These are phyloP conservation scores for Barnettozyma sucrosica DNA, from an alignment of 805 yeast genomes.

Conservation along the genomic window DNA sequence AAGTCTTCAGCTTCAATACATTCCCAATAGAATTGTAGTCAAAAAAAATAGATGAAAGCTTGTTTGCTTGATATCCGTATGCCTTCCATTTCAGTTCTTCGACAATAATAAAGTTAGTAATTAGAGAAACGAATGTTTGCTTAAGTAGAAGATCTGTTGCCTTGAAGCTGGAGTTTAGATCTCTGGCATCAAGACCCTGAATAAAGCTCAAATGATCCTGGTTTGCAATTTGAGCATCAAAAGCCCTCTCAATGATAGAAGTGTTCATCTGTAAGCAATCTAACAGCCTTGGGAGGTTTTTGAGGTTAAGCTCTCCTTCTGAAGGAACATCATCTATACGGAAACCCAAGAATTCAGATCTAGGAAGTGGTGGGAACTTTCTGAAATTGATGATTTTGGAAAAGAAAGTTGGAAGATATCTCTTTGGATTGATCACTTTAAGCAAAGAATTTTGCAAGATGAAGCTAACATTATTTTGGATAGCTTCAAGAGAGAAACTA, in stretches of 20 bases:
- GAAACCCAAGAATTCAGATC: conserved; percentile 20
- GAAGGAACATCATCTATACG: conserved; percentile 5
- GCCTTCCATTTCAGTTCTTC: conserved; percentile 18
- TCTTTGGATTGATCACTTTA: conserved; percentile 13
- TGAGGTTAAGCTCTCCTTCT: conserved; percentile 9
- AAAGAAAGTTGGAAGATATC: conserved; percentile 9
- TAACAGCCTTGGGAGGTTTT: conserved; percentile 14
- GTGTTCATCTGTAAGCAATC: conserved; percentile 11
- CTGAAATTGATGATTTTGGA: conserved; percentile 10
- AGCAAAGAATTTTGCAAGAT: conserved; percentile 15
- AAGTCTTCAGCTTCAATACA: conserved; percentile 21
- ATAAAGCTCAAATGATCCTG: conserved; percentile 6
- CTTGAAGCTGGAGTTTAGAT: conserved; percentile 10
- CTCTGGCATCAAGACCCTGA: conserved; percentile 6
- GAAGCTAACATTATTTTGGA: conserved; percentile 14
- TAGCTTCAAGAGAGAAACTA: conserved; percentile 14
- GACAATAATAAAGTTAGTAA: conserved; percentile 10
- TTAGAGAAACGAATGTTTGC: conserved; percentile 14
- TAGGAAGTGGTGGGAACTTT: conserved; percentile 24
- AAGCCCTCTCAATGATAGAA: conserved; percentile 7
- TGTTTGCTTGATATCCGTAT: conserved; percentile 8
- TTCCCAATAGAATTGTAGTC: conserved; percentile 15
- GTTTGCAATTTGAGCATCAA: conserved; percentile 4
- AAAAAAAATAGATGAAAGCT: conserved; percentile 7
- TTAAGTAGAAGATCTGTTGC: conserved; percentile 10